phyloP scores from a whole-genome alignment of 2,329 filamentous ascomycete genomes.

The Huntiella moniliformis region DNA sequence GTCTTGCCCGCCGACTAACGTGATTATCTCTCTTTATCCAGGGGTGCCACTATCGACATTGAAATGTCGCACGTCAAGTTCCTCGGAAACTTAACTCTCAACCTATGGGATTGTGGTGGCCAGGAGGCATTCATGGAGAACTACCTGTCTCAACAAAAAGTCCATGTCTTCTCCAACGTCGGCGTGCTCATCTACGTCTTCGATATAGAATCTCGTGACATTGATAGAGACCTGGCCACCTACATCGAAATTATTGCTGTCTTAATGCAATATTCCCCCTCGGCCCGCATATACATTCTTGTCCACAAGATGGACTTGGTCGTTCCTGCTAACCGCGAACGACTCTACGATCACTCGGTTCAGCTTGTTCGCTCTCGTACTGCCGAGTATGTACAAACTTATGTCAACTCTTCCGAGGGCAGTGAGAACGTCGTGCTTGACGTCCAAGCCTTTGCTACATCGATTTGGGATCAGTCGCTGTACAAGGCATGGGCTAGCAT shows the following conservation, averaged over 20 bases:
- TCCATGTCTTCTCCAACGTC: slow-evolving; percentile 91
- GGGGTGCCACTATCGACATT: slow-evolving; percentile 90
- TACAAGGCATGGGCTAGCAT: slow-evolving; percentile 98
- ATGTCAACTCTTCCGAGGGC: slow-evolving; percentile 13
- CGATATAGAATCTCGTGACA: slow-evolving; percentile 90
- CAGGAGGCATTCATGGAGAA: slow-evolving; percentile 99
- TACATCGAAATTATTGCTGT: slow-evolving; percentile 84
- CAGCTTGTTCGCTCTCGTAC: slow-evolving; percentile 60
- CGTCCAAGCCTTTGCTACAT: slow-evolving; percentile 80
- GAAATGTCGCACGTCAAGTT: slow-evolving; percentile 98
- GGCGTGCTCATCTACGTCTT: slow-evolving; percentile 98
- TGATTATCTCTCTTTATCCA: slow-evolving; percentile 14
- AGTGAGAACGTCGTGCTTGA: slow-evolving; percentile 22
- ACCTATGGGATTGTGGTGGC: slow-evolving; percentile 96
- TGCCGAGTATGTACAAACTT: slow-evolving; percentile 23
- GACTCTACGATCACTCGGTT: slow-evolving; percentile 70
- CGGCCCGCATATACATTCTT: slow-evolving; percentile 77
- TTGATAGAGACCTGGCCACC: slow-evolving; percentile 79
- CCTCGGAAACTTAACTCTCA: slow-evolving; percentile 89
- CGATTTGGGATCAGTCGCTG: slow-evolving; percentile 94
- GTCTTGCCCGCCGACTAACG: not conserved
- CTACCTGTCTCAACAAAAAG: slow-evolving; percentile 85
- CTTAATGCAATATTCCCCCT: slow-evolving; percentile 63
- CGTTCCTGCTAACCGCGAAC: slow-evolving; percentile 56
- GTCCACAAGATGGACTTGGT: slow-evolving; percentile 99